Base-by-base conservation (phyloP, 2,329 filamentous ascomycete species). In the Alternaria sp. region DNA sequence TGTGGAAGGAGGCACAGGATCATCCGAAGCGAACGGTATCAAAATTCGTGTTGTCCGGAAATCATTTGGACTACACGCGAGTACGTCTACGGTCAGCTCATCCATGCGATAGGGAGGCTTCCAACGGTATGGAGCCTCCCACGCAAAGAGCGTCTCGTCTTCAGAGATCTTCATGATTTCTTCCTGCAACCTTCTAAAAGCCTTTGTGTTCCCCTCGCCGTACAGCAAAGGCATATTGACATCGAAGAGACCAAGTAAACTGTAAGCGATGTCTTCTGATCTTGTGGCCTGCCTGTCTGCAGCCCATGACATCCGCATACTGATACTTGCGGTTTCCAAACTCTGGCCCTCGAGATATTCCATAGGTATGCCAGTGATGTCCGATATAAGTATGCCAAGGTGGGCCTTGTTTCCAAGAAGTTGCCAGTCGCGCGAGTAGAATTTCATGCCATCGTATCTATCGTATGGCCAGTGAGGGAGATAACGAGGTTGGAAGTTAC, bases 91-190 rank as follows among this genome's bases (percentile, higher is more conserved):
- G n/a, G 58, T 54, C 0, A 58, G 32, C 5, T 45, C 25, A 12
- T 58, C 21, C 3, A 40, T 17, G 3, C 28, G 11, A 6, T 30
- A 6, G 5, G 11, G 3, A 12, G 28, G 5, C 26, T 28, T 28
- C 26, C 26, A 28, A 28, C 26, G 26, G 26, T 28, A 11, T 28
- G 26, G 26, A 11, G 26, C 26, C 28, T 32, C 58, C 70, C 70
- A 73, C 2, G 64, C 68, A 45, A 73, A 71, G 1, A 73, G 28
- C 0, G 68, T 70, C 23, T 71, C 59, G 21, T 74, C 70, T 4
- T 69, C 62, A 0, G 66, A 68, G 1, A 60, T 59, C 36, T 65
- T 68, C 62, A 74, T 72, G 15, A 76, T 74, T 23, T 75, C 73
- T 56, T 74, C 66, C 56, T 74, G 71, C 12, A 69, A 40, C 7